Base-by-base conservation (phyloP, 2,329 filamentous ascomycete genomes). In the Aspergillus sp. region DNA sequence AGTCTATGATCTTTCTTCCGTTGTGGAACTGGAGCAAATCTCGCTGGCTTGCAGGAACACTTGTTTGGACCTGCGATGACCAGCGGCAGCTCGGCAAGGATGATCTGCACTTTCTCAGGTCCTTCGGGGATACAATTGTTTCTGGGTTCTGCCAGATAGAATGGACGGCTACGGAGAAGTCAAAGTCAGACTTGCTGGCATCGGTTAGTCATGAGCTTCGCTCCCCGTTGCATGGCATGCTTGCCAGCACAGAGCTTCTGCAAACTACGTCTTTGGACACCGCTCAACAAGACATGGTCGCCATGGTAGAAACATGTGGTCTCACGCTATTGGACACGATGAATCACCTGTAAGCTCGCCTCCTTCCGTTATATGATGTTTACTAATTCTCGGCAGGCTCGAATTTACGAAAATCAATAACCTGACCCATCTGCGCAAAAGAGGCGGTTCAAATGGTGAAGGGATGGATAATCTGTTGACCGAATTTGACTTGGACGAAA, bases 201-300 rank as follows among this genome's bases (percentile, higher is more conserved):
- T 81, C 78, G 0, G 81, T 85, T 25, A 81, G 77, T 27, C 83
- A 85, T 64, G 83, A 85, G 62, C 71, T 85, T 7, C 73, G 81
- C 4, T 79, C 70, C 38, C 83, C 77, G 21, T 70, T 79, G 39
- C 83, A 80, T 56, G 81, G 79, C 27, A 77, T 80, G 36, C 71
- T 81, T 15, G 82, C 80, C 1, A 82, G 79, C n/a, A 73, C 79
- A 1, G 82, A 85, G 61, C 76, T 84, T 5, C 65, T 85, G 3
- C 74, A 77, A 3, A 80, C 81, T 3, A 82, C 80, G 2, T 68
- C 68, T 15, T 72, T 72, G 8, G 75, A 77, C 54, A 67, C 73
- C 2, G 74, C 77, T 47, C 75, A 83, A 51, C 68, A 71, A 58
- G 79, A 74, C 27, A 75, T 83, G 44, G 73, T 81, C 0, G 78